phyloP scores from a whole-genome alignment of 768 basidiomycete species.

The Xerocomellus dryophilus region DNA sequence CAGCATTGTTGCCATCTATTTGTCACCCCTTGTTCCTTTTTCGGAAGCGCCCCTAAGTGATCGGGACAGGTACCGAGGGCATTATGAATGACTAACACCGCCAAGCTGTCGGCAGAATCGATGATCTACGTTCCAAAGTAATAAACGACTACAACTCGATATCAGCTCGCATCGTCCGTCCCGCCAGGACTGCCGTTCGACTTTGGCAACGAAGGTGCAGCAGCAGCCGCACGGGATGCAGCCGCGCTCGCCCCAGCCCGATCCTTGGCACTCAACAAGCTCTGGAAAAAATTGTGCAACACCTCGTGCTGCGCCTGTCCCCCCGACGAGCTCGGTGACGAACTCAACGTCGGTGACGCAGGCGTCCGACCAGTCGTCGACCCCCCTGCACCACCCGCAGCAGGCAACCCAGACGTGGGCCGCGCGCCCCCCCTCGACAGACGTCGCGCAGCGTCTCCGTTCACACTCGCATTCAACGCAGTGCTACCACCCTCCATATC shows the following conservation, averaged over 20 bases:
- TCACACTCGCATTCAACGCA: constrained; percentile 33
- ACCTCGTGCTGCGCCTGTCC: constrained; percentile 80
- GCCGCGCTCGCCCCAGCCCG: constrained; percentile 38
- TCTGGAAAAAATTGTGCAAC: constrained; percentile 85
- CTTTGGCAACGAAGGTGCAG: constrained; percentile 23
- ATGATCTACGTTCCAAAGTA: neutral
- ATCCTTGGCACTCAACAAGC: constrained; percentile 69
- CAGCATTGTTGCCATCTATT: constrained; percentile 20
- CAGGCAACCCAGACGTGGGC: constrained; percentile 38
- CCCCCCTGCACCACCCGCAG: constrained; percentile 36
- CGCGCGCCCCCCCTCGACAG: constrained; percentile 30
- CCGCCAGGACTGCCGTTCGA: constrained; percentile 36
- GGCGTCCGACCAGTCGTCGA: constrained; percentile 35
- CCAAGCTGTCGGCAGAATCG: neutral
- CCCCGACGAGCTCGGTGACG: constrained; percentile 43
- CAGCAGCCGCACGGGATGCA: constrained; percentile 23
- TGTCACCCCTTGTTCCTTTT: neutral
- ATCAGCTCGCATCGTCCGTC: constrained; percentile 38
- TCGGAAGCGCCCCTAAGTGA: neutral
- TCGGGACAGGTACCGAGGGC: no score
- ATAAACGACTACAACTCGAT: neutral
- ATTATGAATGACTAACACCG: no score
- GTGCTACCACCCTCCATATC: constrained; percentile 68
- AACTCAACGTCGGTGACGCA: constrained; percentile 36
- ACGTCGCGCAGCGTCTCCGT: constrained; percentile 35